phyloP scores from a whole-genome alignment of 805 yeast genomes.

The Blastobotrys mokoenaii region DNA sequence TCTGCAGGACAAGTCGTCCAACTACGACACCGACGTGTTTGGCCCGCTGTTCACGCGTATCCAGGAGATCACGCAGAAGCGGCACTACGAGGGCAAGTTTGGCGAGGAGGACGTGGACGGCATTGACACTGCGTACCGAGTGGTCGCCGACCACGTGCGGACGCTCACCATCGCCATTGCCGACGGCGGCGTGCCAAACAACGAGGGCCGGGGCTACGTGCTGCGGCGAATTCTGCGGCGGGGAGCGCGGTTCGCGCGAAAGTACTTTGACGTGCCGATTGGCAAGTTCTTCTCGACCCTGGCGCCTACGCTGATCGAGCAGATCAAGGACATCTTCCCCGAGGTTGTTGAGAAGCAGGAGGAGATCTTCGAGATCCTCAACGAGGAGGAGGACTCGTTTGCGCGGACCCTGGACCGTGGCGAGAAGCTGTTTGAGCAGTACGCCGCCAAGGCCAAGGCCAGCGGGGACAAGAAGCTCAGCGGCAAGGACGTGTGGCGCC shows the following conservation, averaged over 20 bases:
- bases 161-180: slow-evolving; percentile 92
- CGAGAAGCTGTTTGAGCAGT: slow-evolving; percentile 90
- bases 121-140: slow-evolving; percentile 96
- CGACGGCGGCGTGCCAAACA: slow-evolving; percentile 99
- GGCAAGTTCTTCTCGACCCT: slow-evolving; percentile 88
- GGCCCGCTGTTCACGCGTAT: slow-evolving; percentile 78
- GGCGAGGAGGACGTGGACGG: slow-evolving; percentile 92
- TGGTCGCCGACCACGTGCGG: slow-evolving; percentile 96
- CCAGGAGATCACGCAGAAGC: slow-evolving; percentile 87
- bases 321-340: slow-evolving; percentile 84
- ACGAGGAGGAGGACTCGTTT: slow-evolving; percentile 94
- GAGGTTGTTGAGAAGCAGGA: slow-evolving; percentile 67
- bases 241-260: slow-evolving; percentile 95
- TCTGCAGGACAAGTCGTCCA: slow-evolving; percentile 82
- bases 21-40: slow-evolving; percentile 97
- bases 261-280: slow-evolving; percentile 91
- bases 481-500: slow-evolving; percentile 97
- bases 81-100: slow-evolving; percentile 86
- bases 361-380: slow-evolving; percentile 78
- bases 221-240: slow-evolving; percentile 94
- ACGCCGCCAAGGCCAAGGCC: slow-evolving; percentile 74
- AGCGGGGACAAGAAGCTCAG: slow-evolving; percentile 67
- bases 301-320: slow-evolving; percentile 87
- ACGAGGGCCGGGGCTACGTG: slow-evolving; percentile 98
- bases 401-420: slow-evolving; percentile 96